phyloP scores from a whole-genome alignment of 225 moss, liverwort and hornwort genomes.

The Pseudisothecium myosuroides region DNA sequence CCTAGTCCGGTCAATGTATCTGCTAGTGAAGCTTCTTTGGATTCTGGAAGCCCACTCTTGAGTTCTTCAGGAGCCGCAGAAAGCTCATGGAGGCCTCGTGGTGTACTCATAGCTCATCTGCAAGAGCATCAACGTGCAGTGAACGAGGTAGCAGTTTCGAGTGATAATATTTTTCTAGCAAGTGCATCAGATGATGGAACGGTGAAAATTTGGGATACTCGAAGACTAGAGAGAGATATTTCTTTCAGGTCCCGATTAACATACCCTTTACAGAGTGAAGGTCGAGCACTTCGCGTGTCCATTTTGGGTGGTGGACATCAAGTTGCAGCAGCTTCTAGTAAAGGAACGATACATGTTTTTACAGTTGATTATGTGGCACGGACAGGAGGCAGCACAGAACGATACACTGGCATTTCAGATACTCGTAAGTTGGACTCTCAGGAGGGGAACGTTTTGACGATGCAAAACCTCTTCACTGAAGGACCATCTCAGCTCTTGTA shows the following conservation, averaged over 20 bases:
- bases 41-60: constrained; percentile 58
- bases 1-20: constrained; percentile 55
- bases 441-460: constrained; percentile 75
- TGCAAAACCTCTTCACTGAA: constrained; percentile 67
- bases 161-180: constrained; percentile 78
- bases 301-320: constrained; percentile 81
- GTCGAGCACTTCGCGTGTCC: constrained; percentile 72
- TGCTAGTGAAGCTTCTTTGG: constrained; percentile 63
- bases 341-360: constrained; percentile 71
- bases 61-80: constrained; percentile 59
- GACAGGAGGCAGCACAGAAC: constrained; percentile 63
- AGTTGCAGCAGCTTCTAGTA: constrained; percentile 76
- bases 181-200: constrained; percentile 99
- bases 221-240: constrained; percentile 84
- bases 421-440: constrained; percentile 81
- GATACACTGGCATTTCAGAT: constrained; percentile 76
- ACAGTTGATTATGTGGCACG: constrained; percentile 92
- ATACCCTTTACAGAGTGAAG: constrained; percentile 53
- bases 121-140: constrained; percentile 98
- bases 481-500: constrained; percentile 81
- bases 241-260: constrained; percentile 89
- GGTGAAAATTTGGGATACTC: constrained; percentile 95
- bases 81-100: constrained; percentile 86
- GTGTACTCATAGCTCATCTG: constrained; percentile 86
- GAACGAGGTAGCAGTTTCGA: constrained; percentile 89